Evolutionary conservation across 441 rosid genomes (phyloP), one percentile per base, ranked within the genome.

Genomic region (Dalechampia spathulata): DNA sequence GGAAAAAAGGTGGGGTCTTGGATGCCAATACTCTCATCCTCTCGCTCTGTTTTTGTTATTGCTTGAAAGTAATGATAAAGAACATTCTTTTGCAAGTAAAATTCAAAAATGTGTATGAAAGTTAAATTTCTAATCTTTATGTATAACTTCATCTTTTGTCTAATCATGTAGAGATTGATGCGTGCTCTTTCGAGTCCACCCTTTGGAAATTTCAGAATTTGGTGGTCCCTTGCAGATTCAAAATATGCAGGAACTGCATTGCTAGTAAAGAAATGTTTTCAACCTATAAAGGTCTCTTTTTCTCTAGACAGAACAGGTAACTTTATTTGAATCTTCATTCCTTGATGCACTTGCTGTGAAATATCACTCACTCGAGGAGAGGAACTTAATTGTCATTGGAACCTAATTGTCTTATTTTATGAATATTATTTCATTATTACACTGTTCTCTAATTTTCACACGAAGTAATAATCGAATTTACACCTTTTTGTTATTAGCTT

Each of bases 241-340:
- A 93, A 93, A 71, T 90, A 93, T 75, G 99, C 99, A 17, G 97
- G 99, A 71, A 93, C 97, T 54, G 99, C 95, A 36, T 73, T 93
- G 70, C 64, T 93, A 22, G 78, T 87, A 42, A 93, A 90, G 77
- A 93, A 87, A 66, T 87, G 89, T 72, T 77, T 63, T 65, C 80
- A 66, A 55, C 95, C 90, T 2, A 55, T 55, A 41, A 87, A 69
- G 59, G 85, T 93, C 57, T 79, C 78, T 64, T 93, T 90, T 67
- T 78, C 83, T 57, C 85, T 93, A 4, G 91, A 87, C 55, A 72
- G 61, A 71, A 49, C 88, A 75, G 95, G 97, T 93, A 75, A 13
- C 56, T 63, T 39, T 15, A 4, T 30, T 60, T 36, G 15, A 56
- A 22, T 41, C 38, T n/a, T n/a, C n/a, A n/a, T n/a, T n/a, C n/a